Evolutionary conservation across 2,329 filamentous ascomycete genomes (phyloP), one percentile per base, ranked within the genome.

Genomic region (Pseudodiploospora longispora): DNA sequence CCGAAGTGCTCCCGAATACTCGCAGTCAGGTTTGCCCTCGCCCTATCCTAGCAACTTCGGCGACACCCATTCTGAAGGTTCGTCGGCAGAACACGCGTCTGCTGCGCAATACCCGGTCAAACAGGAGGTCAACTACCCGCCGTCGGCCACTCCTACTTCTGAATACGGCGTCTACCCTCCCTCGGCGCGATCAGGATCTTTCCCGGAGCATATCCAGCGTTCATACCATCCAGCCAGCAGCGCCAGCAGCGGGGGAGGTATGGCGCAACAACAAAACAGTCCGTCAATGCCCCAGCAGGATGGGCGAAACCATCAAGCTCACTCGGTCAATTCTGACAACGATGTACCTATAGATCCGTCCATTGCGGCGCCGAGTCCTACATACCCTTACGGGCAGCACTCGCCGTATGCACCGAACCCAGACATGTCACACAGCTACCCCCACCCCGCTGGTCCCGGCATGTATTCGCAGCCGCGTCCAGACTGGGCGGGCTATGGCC

Each of bases 281-380:
- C 87, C 87, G 89, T 95, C 87, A 72, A 79, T 87, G 77, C 78
- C 85, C 82, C 75, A 87, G 74, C 78, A 82, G 78, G 85, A 89
- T 87, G 85, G 68, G 63, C 75, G 77, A 72, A 83, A 75, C 78
- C 81, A 85, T 83, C 83, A 83, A 74, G 76, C 79, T 72, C 75
- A 78, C 67, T 75, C 80, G 76, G 78, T 83, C 72, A 90, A 88
- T 71, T 94, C 90, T 95, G 87, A 95, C 88, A 80, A 78, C 80
- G 84, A 88, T 82, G 82, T 94, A 75, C 88, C 88, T 84, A 90
- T 95, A 96, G 91, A 96, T 94, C 89, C 90, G 62, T 94, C 89
- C 67, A 95, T 96, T 66, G 86, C 89, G 68, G 83, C 87, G 59
- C 86, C 88, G 62, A 95, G 88, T 76, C 90, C 91, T 49, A 90